Base-by-base conservation (phyloP, 129 eudicot genomes). In the Saussurea involucrata region DNA sequence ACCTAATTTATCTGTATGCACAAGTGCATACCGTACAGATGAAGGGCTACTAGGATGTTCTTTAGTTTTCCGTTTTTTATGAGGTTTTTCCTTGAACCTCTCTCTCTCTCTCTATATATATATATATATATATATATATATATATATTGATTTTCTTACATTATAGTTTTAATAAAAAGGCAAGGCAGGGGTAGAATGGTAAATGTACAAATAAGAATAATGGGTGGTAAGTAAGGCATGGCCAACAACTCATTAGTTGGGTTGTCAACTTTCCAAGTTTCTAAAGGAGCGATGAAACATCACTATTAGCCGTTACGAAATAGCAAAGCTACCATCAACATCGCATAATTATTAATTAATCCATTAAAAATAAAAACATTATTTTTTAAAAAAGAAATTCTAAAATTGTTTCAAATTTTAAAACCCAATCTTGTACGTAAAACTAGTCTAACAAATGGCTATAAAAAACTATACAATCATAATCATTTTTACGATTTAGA, bases 161-260 rank as follows among this genome's bases (percentile, higher is more conserved):
- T 53, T 6, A 15, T 24, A 8, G 24, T 61, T 7, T 63, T 17
- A 25, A 31, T 36, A n/a, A 65, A 65, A 70, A 10, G 33, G n/a
- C n/a, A n/a, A n/a, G 25, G 11, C 1, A 81, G 71, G 84, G 84
- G 76, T 57, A 81, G 17, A 21, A 28, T 60, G 28, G 84, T 81
- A 74, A 74, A 80, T 22, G 10, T 5, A 9, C 1, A 25, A 37
- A 17, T 2, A 68, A 37, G 24, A 75, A 81, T 74, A 81, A 68
- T 74, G 53, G 79, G 76, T 58, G 80, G 84, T 74, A 37, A 68
- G 80, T 40, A 60, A 58, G 22, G 80, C 72, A 68, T 74, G 84
- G 70, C 72, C 84, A 74, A 81, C 84, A 34, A 81, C 80, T 81
- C 76, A 40, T 81, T 75, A 68, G 84, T 75, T 81, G 71, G 71